These are phyloP conservation scores for Ulmus americana DNA, from an alignment of 331 rosid species.

Conservation along the genomic window DNA sequence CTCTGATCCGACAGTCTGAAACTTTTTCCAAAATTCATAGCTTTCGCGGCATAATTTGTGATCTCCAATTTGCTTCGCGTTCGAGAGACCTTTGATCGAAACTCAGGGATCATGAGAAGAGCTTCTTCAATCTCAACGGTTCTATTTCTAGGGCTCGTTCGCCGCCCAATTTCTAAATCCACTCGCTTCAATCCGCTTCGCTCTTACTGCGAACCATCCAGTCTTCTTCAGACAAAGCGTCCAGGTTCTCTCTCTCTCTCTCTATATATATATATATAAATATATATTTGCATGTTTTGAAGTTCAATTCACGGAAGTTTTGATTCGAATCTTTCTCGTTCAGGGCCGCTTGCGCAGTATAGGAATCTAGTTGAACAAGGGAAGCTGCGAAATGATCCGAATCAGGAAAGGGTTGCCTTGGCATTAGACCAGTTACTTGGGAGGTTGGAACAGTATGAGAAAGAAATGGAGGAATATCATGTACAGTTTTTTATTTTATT, in stretches of 20 bases:
- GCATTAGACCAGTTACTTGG: slow-evolving; percentile 66
- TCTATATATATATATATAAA: not conserved
- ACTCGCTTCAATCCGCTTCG: slow-evolving; percentile 35
- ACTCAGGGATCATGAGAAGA: slow-evolving; percentile 33
- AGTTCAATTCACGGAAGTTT: not conserved
- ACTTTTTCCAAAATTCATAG: not conserved
- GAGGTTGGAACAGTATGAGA: slow-evolving; percentile 82
- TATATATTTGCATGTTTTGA: not conserved
- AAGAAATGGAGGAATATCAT: slow-evolving; percentile 78
- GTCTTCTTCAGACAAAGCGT: slow-evolving; percentile 27
- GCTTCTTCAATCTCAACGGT: slow-evolving; percentile 27
- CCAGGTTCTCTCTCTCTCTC: slow-evolving; percentile 35
- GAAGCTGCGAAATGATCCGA: slow-evolving; percentile 75
- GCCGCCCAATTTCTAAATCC: slow-evolving; percentile 19
- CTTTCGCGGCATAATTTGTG: not conserved
- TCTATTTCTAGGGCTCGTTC: slow-evolving; percentile 27
- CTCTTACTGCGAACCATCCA: slow-evolving; percentile 32
- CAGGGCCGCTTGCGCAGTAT: slow-evolving; percentile 67
- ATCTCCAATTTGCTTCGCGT: not conserved
- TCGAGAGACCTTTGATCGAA: not conserved
- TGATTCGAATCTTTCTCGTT: slow-evolving; percentile 5
- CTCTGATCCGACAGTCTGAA: not conserved
- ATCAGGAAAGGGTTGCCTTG: slow-evolving; percentile 68
- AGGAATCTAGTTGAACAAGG: slow-evolving; percentile 59
- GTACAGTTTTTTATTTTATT: slow-evolving; percentile 26